These are phyloP conservation scores for Chalara sp. DNA, from an alignment of 2,329 filamentous ascomycete species.

Conservation along the genomic window DNA sequence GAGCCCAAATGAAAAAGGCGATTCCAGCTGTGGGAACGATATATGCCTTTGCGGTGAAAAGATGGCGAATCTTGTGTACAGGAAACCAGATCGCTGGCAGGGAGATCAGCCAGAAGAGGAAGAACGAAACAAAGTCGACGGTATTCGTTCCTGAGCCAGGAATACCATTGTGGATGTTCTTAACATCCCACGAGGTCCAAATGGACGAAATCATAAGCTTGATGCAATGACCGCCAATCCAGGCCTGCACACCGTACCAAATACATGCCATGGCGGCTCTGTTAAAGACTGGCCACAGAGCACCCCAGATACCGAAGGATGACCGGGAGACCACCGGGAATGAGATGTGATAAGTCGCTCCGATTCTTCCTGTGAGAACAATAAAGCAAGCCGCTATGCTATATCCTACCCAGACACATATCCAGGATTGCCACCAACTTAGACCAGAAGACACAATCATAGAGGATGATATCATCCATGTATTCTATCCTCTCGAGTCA, in stretches of 20 bases:
- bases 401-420: conserved; percentile 87
- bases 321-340: conserved; percentile 76
- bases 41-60: conserved; percentile 86
- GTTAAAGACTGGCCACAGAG: conserved; percentile 83
- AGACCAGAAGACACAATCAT: conserved; percentile 65
- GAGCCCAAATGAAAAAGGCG: conserved; percentile 81
- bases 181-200: conserved; percentile 50
- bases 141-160: conserved; percentile 65
- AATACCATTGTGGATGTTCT: conserved; percentile 62
- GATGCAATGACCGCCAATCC: conserved; percentile 79
- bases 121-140: conserved; percentile 71
- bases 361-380: conserved; percentile 72
- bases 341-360: conserved; percentile 80
- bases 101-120: conserved; percentile 78
- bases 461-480: conserved; percentile 86
- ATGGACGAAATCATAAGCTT: conserved; percentile 85
- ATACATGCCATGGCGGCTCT: conserved; percentile 75
- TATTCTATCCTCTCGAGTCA: conserved; percentile 46
- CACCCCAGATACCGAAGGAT: conserved; percentile 85
- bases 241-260: conserved; percentile 82
- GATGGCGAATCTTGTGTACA: conserved; percentile 78
- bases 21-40: conserved; percentile 79
- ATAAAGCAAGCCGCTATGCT: conserved; percentile 70
- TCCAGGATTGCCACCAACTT: conserved; percentile 87
- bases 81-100: conserved; percentile 85